These are phyloP conservation scores for Phytopythium mirpurense DNA, from an alignment of 352 stramenopile species.

Conservation along the genomic window DNA sequence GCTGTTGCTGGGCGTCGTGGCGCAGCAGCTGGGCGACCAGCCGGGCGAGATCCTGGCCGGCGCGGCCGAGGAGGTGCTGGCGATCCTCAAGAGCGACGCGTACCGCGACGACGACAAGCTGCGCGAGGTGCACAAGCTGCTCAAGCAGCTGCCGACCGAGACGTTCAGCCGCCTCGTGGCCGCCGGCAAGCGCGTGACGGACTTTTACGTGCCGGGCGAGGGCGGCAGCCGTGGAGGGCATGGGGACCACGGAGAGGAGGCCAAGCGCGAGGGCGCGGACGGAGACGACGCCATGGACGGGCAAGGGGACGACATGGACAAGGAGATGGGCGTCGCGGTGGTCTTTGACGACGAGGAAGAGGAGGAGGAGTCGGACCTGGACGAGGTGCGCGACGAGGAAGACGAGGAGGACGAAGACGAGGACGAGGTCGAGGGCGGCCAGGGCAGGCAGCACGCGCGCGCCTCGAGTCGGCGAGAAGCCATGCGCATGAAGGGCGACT, in stretches of 20 bases:
- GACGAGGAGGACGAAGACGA: conserved; percentile 58
- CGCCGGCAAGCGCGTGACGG: conserved; percentile 83
- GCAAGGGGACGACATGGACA: conserved; percentile 88
- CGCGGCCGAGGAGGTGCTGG: conserved; percentile 90
- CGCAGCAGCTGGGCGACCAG: conserved; percentile 77
- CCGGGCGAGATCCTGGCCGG: conserved; percentile 89
- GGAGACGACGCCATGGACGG: conserved; percentile 22
- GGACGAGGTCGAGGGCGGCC: conserved; percentile 40
- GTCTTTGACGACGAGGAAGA: conserved; percentile 98
- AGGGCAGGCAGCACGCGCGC: conserved; percentile 16
- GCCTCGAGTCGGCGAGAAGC: conserved; percentile 17
- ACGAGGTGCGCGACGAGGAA: conserved; percentile 78
- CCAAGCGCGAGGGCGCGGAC: conserved; percentile 16
- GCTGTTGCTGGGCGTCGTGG: conserved; percentile 78
- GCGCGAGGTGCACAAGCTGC: conserved; percentile 77
- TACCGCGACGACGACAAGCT: conserved; percentile 84
- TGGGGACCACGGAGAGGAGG: conserved; percentile 15
- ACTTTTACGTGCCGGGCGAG: conserved; percentile 63
- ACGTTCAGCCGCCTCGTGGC: conserved; percentile 82
- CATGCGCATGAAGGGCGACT: conserved; percentile 74
- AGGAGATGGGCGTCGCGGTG: conserved; percentile 97
- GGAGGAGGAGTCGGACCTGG: conserved; percentile 91
- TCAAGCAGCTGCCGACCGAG: conserved; percentile 72
- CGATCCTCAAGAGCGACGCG: conserved; percentile 89
- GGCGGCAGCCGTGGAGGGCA: too few species aligned